Evolutionary conservation across 2,329 filamentous ascomycete genomes (phyloP).

Genomic region (Diplodia mutila): DNA sequence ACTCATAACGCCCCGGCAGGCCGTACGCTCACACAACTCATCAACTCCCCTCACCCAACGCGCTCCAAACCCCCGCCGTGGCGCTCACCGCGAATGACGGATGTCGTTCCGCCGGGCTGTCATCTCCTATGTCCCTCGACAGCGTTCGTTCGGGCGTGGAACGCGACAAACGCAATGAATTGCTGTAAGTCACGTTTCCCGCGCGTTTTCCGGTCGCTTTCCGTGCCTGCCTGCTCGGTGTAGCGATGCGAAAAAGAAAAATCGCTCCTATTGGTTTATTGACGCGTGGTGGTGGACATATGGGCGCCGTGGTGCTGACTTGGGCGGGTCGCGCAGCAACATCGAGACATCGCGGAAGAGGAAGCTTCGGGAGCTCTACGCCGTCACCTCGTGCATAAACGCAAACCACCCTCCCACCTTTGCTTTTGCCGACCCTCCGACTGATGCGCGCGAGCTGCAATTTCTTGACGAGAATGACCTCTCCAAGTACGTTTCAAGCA

Average conservation of each 20-base stretch:
- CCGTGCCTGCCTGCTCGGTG: conserved; percentile 33
- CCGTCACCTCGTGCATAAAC: conserved; percentile 70
- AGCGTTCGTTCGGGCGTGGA: conserved; percentile 47
- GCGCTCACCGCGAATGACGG: conserved; percentile 51
- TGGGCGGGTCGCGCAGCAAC: conserved; percentile 34
- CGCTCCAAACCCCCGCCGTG: conserved; percentile 43
- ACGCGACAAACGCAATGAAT: conserved; percentile 47
- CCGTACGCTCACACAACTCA: conserved; percentile 31
- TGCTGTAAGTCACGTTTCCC: conserved; percentile 45
- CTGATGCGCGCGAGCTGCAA: conserved; percentile 54
- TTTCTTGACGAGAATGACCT: conserved; percentile 64
- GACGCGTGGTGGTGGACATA: conserved; percentile 44
- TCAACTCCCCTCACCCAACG: conserved; percentile 37
- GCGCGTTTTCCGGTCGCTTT: conserved; percentile 38
- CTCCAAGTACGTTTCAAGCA: conserved; percentile 53
- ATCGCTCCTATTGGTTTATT: conserved; percentile 46
- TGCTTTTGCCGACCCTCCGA: conserved; percentile 54
- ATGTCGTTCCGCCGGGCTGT: conserved; percentile 49
- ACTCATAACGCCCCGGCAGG: conserved; percentile 28
- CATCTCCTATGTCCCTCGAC: conserved; percentile 54
- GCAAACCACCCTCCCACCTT: conserved; percentile 60
- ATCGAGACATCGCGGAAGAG: conserved; percentile 82
- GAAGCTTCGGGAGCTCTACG: conserved; percentile 86
- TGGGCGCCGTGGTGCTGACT: conserved; percentile 30
- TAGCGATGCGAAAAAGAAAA: conserved; percentile 44